Evolutionary conservation across 2,329 filamentous ascomycete species (phyloP), one percentile per base, ranked within the genome.

Genomic region (Zymoseptoria brevis): DNA sequence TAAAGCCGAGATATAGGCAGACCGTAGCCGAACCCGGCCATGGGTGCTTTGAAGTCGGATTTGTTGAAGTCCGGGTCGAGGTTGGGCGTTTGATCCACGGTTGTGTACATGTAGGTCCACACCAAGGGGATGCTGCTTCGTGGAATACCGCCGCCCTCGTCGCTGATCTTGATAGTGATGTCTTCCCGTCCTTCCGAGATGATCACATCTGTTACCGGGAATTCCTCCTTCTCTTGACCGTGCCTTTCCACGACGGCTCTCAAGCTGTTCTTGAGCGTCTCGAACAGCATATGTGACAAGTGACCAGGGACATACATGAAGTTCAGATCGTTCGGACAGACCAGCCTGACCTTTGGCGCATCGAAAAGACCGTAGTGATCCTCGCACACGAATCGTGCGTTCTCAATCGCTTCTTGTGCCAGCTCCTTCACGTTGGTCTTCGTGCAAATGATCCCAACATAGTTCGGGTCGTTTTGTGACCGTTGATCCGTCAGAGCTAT

Each of bases 31-130:
- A 97, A 99, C 1, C 94, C 94, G 62, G 94, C 94, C 94, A 99
- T 97, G 1, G 94, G 94, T 11, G 94, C 94, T 76, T 99, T 97
- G 81, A 99, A 99, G 75, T 99, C 94, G 76, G 87, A 96, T 79
- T 97, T 96, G 76, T 99, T 93, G 74, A 97, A 99, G 73, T 97
- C 93, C 0, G 94, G 94, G 72, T 99, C 94, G 63, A 99, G 79
- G 71, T 87, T 96, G 13, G 94, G 94, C 21, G 94, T 97, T 68
- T 92, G 86, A 74, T 97, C 94, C 64, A 99, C 94, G 1, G 94
- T 99, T 41, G 94, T 99, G 75, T 99, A 99, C 94, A 97, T 99
- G 75, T 99, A 99, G 11, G 94, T 99, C 94, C 94, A 99, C n/a
- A 97, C 94, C 13, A 99, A 82, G 4, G 94, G 94, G 64, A 99